A percentile compares a stretch with the other conserved stretches of the same genome.
These are phyloP conservation scores for Teratosphaeria pseudoeucalypti DNA, from an alignment of 2,329 filamentous ascomycete genomes.

Conservation along the genomic window DNA sequence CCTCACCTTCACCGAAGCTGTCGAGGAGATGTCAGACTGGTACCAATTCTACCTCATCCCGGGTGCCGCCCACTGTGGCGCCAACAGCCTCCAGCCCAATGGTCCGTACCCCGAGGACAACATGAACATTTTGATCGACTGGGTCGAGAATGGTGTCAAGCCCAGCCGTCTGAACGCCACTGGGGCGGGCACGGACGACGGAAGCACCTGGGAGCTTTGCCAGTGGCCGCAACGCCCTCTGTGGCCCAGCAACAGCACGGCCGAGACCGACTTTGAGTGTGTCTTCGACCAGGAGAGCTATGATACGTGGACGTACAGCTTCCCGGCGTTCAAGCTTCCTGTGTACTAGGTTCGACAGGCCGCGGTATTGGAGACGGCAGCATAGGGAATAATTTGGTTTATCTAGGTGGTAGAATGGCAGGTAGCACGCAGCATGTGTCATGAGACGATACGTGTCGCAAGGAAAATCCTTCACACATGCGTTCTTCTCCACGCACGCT, in stretches of 20 bases:
- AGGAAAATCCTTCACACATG: neutral
- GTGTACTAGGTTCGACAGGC: neutral
- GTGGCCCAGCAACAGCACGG: neutral
- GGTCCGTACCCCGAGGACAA: neutral
- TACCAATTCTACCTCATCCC: slow-evolving; percentile 47
- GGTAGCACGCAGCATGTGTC: neutral
- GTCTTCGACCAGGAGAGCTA: neutral
- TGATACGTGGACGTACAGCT: neutral
- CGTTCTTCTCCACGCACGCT: too few species aligned
- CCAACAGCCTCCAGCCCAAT: slow-evolving; percentile 24
- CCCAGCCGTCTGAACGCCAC: neutral
- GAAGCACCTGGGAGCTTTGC: neutral
- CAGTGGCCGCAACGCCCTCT: neutral
- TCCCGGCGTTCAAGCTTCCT: neutral
- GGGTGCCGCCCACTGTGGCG: slow-evolving; percentile 42
- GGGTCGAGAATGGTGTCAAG: neutral
- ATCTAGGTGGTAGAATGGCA: neutral
- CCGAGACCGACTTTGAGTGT: slow-evolving; percentile 15
- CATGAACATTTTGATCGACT: neutral
- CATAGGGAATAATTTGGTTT: neutral
- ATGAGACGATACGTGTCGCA: neutral
- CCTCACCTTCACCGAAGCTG: neutral
- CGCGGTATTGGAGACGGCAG: neutral
- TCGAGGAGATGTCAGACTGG: slow-evolving; percentile 37
- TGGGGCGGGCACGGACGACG: neutral